These are phyloP conservation scores for Spergularia azorica DNA, from an alignment of 179 eudicot species.

Conservation along the genomic window DNA sequence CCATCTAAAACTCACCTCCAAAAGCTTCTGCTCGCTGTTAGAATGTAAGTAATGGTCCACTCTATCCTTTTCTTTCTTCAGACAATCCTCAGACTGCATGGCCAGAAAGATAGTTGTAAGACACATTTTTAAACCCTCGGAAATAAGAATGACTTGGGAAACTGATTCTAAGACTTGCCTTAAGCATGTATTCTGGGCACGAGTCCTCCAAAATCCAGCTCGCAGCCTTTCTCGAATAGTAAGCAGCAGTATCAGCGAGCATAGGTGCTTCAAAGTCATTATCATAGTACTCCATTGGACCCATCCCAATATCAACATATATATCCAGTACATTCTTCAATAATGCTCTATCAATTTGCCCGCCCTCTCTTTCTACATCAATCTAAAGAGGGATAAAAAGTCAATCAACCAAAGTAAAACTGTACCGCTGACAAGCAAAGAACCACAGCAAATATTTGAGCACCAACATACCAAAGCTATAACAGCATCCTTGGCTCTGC, in stretches of 20 bases:
- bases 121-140: too few relatives aligned
- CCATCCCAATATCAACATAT: slow-evolving; percentile 66
- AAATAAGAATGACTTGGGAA: neutral
- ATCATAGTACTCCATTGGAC: slow-evolving; percentile 52
- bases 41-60: slow-evolving; percentile 60
- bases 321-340: slow-evolving; percentile 69
- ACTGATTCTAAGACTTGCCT: slow-evolving; percentile 33
- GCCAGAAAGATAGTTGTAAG: neutral
- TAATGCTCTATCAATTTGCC: slow-evolving; percentile 62
- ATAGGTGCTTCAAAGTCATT: slow-evolving; percentile 58
- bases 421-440: neutral
- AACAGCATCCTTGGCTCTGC: slow-evolving; percentile 61
- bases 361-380: slow-evolving; percentile 73
- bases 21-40: slow-evolving; percentile 61
- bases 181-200: slow-evolving; percentile 78
- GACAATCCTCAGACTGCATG: slow-evolving; percentile 66
- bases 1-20: slow-evolving; percentile 52
- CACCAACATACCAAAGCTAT: slow-evolving; percentile 44
- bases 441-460: slow-evolving; percentile 3
- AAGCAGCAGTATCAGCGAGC: slow-evolving; percentile 64
- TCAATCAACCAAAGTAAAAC: neutral
- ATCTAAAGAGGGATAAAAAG: slow-evolving; percentile 40
- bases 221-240: slow-evolving; percentile 74
- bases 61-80: slow-evolving; percentile 65
- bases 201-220: slow-evolving; percentile 73